Evolutionary conservation across 805 yeast species (phyloP).

Genomic region (Cyberlindnera nakhonratchasimensis): DNA sequence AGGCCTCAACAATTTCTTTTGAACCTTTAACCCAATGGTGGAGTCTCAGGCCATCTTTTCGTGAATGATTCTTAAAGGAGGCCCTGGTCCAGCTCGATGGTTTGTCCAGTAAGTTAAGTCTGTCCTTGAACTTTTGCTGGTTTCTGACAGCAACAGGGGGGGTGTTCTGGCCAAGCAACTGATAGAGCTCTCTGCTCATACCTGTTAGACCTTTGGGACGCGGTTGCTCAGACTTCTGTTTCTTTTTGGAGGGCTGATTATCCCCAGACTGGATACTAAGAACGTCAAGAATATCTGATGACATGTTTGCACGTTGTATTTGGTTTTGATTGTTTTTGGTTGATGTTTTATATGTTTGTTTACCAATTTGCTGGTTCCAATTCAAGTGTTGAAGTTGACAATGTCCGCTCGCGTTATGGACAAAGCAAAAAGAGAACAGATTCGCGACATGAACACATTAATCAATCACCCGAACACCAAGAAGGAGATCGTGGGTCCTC

Average conservation of each 20-base stretch:
- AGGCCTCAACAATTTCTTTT: conserved; percentile 24
- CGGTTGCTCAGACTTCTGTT: conserved; percentile 29
- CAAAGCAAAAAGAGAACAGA: background rate
- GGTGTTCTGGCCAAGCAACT: conserved; percentile 84
- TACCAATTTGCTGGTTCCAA: too few species aligned
- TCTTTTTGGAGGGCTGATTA: conserved; percentile 29
- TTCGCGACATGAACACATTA: background rate
- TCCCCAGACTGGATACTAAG: conserved; percentile 52
- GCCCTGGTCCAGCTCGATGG: conserved; percentile 82
- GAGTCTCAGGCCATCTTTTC: conserved; percentile 49
- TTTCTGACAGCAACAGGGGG: conserved; percentile 72
- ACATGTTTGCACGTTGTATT: conserved; percentile 20
- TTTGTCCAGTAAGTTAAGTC: conserved; percentile 54
- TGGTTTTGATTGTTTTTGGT: background rate
- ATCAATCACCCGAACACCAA: background rate
- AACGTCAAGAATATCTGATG: conserved; percentile 73
- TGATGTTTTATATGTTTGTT: background rate
- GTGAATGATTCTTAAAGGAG: conserved; percentile 53
- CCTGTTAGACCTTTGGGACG: conserved; percentile 45
- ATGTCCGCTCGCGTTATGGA: too few species aligned
- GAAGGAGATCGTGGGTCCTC: background rate
- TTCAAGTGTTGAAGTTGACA: too few species aligned
- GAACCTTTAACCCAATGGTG: conserved; percentile 88
- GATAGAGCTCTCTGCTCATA: conserved; percentile 86
- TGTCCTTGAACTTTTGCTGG: conserved; percentile 56